Conservation (phyloP, 306 rosid genomes). For the Macrotyloma uniflorum region DNA sequence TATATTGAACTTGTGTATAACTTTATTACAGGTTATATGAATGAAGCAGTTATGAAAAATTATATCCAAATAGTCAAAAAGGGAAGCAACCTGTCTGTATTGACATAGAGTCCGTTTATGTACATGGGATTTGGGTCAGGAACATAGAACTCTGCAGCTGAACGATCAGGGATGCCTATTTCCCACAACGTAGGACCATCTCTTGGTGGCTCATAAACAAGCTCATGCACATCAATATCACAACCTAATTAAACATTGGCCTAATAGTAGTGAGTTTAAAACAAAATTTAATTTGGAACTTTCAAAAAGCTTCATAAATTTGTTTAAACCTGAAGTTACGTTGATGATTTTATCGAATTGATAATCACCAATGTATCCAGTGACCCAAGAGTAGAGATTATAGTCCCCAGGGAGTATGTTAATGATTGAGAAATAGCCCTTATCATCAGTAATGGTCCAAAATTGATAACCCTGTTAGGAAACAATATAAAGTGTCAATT, state of each 20-base stretch:
- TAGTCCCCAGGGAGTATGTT: constrained; percentile 59
- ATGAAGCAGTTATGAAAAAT: neutral
- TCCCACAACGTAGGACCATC: constrained; percentile 85
- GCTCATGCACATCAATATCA: constrained; percentile 51
- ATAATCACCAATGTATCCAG: constrained; percentile 72
- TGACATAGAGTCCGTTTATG: constrained; percentile 63
- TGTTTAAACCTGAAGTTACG: constrained; percentile 64
- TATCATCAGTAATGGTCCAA: constrained; percentile 73
- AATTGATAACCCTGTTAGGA: constrained; percentile 83
- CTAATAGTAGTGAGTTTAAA: constrained; percentile 11
- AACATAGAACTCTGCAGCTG: constrained; percentile 72
- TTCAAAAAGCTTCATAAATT: neutral
- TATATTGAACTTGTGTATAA: neutral
- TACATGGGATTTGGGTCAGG: constrained; percentile 73
- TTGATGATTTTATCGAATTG: constrained; percentile 38
- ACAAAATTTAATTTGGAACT: neutral
- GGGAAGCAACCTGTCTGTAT: constrained; percentile 64
- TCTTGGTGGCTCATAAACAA: constrained; percentile 70
- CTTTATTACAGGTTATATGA: neutral
- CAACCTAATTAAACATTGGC: constrained; percentile 44
- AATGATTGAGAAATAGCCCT: constrained; percentile 64
- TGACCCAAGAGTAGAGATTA: constrained; percentile 74
- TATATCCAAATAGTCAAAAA: neutral
- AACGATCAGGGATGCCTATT: constrained; percentile 79
- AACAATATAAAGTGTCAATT: neutral